Evolutionary conservation across 257 asterid species (phyloP).

Genomic region (Perilla frutescens): DNA sequence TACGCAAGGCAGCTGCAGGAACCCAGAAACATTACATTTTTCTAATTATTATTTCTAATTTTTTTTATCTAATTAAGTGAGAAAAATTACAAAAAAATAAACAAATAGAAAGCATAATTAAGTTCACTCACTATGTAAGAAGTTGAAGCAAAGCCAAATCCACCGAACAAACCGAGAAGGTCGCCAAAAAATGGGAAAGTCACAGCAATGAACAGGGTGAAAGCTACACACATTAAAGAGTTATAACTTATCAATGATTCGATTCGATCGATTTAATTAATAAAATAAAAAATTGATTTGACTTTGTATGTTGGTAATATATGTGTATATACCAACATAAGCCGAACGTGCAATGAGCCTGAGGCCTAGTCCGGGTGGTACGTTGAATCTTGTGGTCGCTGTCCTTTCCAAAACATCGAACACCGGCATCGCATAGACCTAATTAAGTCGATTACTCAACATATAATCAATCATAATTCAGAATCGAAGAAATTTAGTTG

Average conservation of each 20-base stretch:
- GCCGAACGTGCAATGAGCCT: slow-evolving; percentile 66
- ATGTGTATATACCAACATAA: slow-evolving; percentile 66
- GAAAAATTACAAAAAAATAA: not conserved
- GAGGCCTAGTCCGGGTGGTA: slow-evolving; percentile 47
- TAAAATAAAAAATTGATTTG: no score
- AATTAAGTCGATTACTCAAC: no score
- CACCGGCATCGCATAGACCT: slow-evolving; percentile 91
- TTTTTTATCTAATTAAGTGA: no score
- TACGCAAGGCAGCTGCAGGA: slow-evolving; percentile 74
- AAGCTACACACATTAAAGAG: slow-evolving; percentile 49
- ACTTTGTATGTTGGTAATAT: not conserved
- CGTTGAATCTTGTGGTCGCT: slow-evolving; percentile 41
- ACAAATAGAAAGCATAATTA: not conserved
- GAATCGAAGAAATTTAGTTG: no score
- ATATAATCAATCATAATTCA: not conserved
- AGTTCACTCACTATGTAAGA: slow-evolving; percentile 71
- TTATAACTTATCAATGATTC: not conserved
- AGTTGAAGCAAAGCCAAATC: slow-evolving; percentile 93
- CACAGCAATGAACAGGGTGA: slow-evolving; percentile 75
- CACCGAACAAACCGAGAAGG: slow-evolving; percentile 92
- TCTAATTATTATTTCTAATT: no score
- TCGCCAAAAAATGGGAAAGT: slow-evolving; percentile 96
- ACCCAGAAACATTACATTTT: not conserved
- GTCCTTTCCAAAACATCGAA: slow-evolving; percentile 68
- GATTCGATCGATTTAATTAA: no score